phyloP scores from a whole-genome alignment of 805 yeast species.

The Candida fluviatilis region DNA sequence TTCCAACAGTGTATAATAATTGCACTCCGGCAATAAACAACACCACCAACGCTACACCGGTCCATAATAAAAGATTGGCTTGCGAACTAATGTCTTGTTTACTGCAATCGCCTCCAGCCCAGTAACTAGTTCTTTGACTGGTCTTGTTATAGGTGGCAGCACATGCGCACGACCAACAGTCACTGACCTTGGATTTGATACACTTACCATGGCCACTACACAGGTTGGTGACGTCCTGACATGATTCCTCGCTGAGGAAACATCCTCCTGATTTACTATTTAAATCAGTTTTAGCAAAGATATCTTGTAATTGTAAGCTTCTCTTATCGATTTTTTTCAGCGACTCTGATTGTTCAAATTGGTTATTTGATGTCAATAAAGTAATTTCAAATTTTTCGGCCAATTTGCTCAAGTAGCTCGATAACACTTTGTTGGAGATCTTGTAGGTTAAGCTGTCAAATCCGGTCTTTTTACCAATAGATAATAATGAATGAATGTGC shows the following conservation, averaged over 20 bases:
- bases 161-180: constrained; percentile 52
- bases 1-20: constrained; percentile 51
- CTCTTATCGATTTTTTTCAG: constrained; percentile 11
- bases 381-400: constrained; percentile 21
- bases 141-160: constrained; percentile 39
- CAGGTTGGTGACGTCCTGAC: constrained; percentile 42
- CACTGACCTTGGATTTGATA: constrained; percentile 22
- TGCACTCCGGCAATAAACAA: constrained; percentile 50
- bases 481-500: constrained; percentile 39
- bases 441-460: constrained; percentile 36
- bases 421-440: constrained; percentile 33
- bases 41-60: constrained; percentile 44
- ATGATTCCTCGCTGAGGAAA: constrained; percentile 42
- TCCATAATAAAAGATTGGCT: constrained; percentile 69
- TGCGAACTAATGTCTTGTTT: constrained; percentile 65
- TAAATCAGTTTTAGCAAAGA: constrained; percentile 10
- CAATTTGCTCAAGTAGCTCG: constrained; percentile 21
- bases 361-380: constrained; percentile 21
- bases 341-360: constrained; percentile 3
- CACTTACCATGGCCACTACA: constrained; percentile 57
- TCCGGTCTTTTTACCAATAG: constrained; percentile 43
- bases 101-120: constrained; percentile 60
- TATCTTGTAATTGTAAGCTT: constrained; percentile 16
- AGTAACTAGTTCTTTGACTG: constrained; percentile 43
- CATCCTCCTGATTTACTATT: constrained; percentile 12